Evolutionary conservation across 352 stramenopile genomes (phyloP), one percentile per base, ranked within the genome.

Genomic region (Pythium folliculosum): DNA sequence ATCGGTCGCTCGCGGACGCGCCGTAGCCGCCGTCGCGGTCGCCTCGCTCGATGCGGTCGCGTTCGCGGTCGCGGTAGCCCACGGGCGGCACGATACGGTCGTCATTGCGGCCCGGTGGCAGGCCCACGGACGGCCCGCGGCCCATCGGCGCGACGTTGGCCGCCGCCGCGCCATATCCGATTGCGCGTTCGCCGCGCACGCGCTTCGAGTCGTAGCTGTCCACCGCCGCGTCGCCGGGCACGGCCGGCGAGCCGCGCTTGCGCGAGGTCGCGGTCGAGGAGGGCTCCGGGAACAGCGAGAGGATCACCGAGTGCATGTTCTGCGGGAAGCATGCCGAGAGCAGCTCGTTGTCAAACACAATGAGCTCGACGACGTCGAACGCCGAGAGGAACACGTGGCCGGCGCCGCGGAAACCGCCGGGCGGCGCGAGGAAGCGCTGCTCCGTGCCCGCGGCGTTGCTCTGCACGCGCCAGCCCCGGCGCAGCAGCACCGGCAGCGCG

Each of bases 311-410:
- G 58, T 91, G 86, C 25, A 94, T 82, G 51, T 92, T 94, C 8
- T 73, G 64, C 7, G 86, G 84, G 50, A 94, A 94, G 65, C 86
- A 94, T 9, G 67, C 71, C 6, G 58, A 75, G 21, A 94, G 57
- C 10, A 92, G 71, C 50, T 88, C 77, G 21, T 77, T 72, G 59
- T 94, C 75, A 21, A 75, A 87, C 1, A 82, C 86, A 60, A 94
- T 92, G n/a, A 83, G 69, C 49, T 86, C 82, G 1, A 94, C 82
- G n/a, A 92, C 84, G 27, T 89, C 80, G 43, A 94, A 67, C 3
- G 75, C 72, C 0, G 86, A 88, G 38, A 63, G 30, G 47, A 92
- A 92, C n/a, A 88, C 67, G 40, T 66, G 67, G 8, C 70, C 71
- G 19, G 67, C 64, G 21, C 71, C 69, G 27, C 63, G 52, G 30